These are phyloP conservation scores for Pyrenopolyporus hunteri DNA, from an alignment of 495 filamentous ascomycete genomes.

Conservation along the genomic window DNA sequence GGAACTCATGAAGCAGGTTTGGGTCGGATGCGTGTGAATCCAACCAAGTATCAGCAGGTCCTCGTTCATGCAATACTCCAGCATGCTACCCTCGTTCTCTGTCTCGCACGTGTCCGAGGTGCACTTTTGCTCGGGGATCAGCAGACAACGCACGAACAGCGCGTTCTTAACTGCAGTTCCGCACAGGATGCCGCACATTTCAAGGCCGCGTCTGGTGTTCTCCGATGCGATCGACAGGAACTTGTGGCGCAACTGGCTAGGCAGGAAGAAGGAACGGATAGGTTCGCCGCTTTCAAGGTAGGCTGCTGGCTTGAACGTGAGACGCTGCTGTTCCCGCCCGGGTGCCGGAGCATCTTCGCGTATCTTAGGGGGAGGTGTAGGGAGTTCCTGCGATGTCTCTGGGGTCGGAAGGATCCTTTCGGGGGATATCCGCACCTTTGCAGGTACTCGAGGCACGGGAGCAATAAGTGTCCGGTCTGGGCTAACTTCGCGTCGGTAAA, in stretches of 20 bases:
- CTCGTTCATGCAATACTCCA: slow-evolving; percentile 85
- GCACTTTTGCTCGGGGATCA: slow-evolving; percentile 88
- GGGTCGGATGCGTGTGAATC: slow-evolving; percentile 97
- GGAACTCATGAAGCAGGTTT: slow-evolving; percentile 97
- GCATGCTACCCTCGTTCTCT: slow-evolving; percentile 78
- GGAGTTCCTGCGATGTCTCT: slow-evolving; percentile 21
- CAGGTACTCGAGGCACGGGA: slow-evolving; percentile 31
- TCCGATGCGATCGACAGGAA: slow-evolving; percentile 75
- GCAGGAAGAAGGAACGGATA: slow-evolving; percentile 86
- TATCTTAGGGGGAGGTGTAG: slow-evolving; percentile 48
- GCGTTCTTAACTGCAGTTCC: slow-evolving; percentile 92
- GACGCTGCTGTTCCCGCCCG: slow-evolving; percentile 41
- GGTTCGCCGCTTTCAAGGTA: slow-evolving; percentile 88
- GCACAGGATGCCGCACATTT: slow-evolving; percentile 94
- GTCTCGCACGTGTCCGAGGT: slow-evolving; percentile 95
- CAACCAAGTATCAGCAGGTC: slow-evolving; percentile 91
- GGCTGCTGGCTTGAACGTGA: slow-evolving; percentile 82
- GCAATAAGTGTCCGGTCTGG: slow-evolving; percentile 1
- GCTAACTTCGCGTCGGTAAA: slow-evolving; percentile 3
- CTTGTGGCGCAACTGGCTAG: slow-evolving; percentile 67
- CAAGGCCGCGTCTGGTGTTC: slow-evolving; percentile 81
- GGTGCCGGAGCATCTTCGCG: slow-evolving; percentile 32
- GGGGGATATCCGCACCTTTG: slow-evolving; percentile 35
- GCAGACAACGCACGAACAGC: slow-evolving; percentile 82
- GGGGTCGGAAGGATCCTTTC: slow-evolving; percentile 2